Evolutionary conservation across 257 asterid species (phyloP), one percentile per base, ranked within the genome.

Genomic region (Gentiana straminea): DNA sequence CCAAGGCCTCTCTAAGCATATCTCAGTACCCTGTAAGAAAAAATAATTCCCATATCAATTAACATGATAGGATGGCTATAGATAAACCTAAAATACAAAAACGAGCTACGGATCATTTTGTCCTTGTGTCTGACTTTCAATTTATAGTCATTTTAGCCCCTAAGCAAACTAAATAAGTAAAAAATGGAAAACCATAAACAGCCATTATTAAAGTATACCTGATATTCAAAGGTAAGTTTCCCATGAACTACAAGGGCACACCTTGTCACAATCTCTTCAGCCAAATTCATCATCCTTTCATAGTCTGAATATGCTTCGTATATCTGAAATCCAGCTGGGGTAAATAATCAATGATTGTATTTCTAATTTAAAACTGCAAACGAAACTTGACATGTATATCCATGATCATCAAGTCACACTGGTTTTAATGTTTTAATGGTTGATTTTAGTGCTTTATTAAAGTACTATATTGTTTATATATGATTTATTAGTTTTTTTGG

Each of bases 301-400:
- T 92, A 92, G 79, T 88, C 97, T 54, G 97, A 74, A 76, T 92
- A 92, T 57, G 99, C 99, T 77, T 92, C 99, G 62, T 92, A 92
- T 79, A 92, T 88, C 97, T 92, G 74, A 57, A 59, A 45, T 34
- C 43, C 56, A 56, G 57, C 44, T 15, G 54, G 10, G 39, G 39
- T 49, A 41, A 48, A 33, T 64, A 46, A 61, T 48, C 46, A 24
- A 44, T 12, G 38, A 48, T 32, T 4, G 49, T 8, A 2, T 41
- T 3, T 51, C 4, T 13, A 49, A 51, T 52, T 50, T 13, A 43
- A 47, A 51, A 2, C 7, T 48, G 13, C 34, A 3, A 51, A 33
- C 34, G 54, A 53, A 51, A 35, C 15, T 45, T 49, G 49, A 60
- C 48, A 70, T 52, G 56, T 38, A 58, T 15, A 13, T 35, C 32